Evolutionary conservation across 2,329 filamentous ascomycete genomes (phyloP).

Genomic region (Exophiala sideris): DNA sequence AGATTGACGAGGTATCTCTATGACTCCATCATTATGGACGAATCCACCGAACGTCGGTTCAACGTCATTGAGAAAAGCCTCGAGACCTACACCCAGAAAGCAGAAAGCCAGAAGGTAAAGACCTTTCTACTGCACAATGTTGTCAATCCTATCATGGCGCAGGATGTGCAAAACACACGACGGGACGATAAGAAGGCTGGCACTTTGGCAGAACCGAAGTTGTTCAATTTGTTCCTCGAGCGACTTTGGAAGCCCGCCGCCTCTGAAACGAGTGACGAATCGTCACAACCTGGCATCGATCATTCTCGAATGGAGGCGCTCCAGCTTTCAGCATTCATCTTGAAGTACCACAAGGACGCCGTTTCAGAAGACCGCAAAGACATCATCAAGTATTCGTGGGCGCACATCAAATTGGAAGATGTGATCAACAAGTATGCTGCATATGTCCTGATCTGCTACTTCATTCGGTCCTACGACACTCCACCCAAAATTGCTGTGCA

Average conservation of each 20-base stretch:
- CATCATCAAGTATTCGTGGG: slow-evolving; percentile 99
- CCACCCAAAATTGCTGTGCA: slow-evolving; percentile 93
- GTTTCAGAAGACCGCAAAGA: slow-evolving; percentile 93
- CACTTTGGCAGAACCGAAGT: slow-evolving; percentile 75
- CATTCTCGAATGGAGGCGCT: slow-evolving; percentile 94
- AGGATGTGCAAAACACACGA: slow-evolving; percentile 88
- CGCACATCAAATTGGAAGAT: slow-evolving; percentile 95
- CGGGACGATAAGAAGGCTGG: slow-evolving; percentile 57
- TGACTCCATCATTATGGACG: slow-evolving; percentile 73
- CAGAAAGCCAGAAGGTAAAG: slow-evolving; percentile 82
- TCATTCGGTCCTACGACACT: slow-evolving; percentile 95
- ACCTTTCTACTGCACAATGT: slow-evolving; percentile 88
- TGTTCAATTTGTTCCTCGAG: slow-evolving; percentile 86
- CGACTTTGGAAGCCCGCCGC: slow-evolving; percentile 92
- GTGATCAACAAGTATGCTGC: slow-evolving; percentile 98
- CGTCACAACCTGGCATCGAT: slow-evolving; percentile 80
- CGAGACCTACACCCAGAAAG: slow-evolving; percentile 77
- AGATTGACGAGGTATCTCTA: slow-evolving; percentile 80
- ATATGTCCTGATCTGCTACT: slow-evolving; percentile 95
- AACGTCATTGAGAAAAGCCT: slow-evolving; percentile 78
- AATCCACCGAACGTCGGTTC: slow-evolving; percentile 83
- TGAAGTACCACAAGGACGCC: slow-evolving; percentile 88
- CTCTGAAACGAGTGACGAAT: slow-evolving; percentile 77
- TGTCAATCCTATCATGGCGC: slow-evolving; percentile 92
- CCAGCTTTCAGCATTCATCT: slow-evolving; percentile 87